Evolutionary conservation across 2,329 filamentous ascomycete genomes (phyloP).

Genomic region (Neonectria hederae): DNA sequence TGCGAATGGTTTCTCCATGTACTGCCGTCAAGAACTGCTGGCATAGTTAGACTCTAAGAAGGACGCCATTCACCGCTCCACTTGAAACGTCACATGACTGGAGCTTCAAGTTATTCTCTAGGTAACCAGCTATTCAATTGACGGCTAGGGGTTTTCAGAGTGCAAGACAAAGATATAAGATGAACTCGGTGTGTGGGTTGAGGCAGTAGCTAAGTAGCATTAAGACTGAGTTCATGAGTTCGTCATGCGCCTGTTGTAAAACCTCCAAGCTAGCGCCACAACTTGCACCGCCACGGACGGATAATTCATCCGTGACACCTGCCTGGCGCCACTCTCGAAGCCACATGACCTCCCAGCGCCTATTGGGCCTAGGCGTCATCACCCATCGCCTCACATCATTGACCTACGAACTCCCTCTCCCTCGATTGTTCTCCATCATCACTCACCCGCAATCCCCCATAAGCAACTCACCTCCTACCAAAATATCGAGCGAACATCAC

Average conservation of each 20-base stretch:
- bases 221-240: background rate
- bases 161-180: background rate
- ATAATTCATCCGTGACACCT: conserved; percentile 4
- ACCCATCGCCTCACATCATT: conserved; percentile 37
- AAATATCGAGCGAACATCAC: background rate
- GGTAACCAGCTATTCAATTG: no score
- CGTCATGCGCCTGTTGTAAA: background rate
- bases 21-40: no score
- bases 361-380: conserved; percentile 16
- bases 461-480: background rate
- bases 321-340: conserved; percentile 34
- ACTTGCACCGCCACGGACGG: conserved; percentile 28
- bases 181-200: no score
- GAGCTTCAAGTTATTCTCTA: no score
- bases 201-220: no score
- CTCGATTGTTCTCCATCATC: conserved; percentile 24
- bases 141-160: no score
- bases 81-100: no score
- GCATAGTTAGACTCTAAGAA: no score
- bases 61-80: no score
- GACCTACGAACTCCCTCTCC: conserved; percentile 29
- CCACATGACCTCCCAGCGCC: conserved; percentile 37
- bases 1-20: no score
- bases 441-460: conserved; percentile 10
- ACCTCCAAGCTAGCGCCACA: conserved; percentile 33